Evolutionary conservation across 108 stramenopile genomes (phyloP), one percentile per base, ranked within the genome.

Genomic region (Schizochytrium sp.): DNA sequence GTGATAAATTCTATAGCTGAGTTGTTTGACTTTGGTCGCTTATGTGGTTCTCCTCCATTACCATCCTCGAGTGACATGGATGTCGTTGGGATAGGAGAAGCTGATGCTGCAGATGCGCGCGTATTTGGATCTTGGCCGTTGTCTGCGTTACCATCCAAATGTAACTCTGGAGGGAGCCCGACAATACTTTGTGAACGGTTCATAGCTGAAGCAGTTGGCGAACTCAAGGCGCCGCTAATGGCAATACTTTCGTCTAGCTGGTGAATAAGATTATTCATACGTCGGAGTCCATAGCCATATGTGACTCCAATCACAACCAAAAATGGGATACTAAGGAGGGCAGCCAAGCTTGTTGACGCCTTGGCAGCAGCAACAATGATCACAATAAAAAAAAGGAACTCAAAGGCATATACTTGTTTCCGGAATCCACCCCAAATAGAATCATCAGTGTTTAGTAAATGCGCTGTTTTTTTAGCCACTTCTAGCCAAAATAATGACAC

Each of bases 401-500:
- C 64, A 44, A 69, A 69, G 28, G 44, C 5, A 15, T 69, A 69
- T 7, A 69, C 64, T 10, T 44, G 12, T 7, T 3, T 7, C 64
- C 42, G 42, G 44, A 28, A 69, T 38, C 64, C 64, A 44, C 64
- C 64, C 64, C 64, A 69, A 44, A 69, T 69, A 7, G 64, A 69
- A 15, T 69, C 64, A 7, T 69, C 44, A 44, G 19, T 69, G 64
- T 69, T 28, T 0, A 69, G 64, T 44, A 69, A 44, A 69, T 44
- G 64, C 28, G 64, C 64, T 10, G 64, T 28, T 44, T 69, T 69
- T 12, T 50, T 46, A 1, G 76, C 76, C 50, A 83, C 47, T 40
- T 83, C 76, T 47, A 83, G 47, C 76, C 76, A 83, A 38, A 83
- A n/a, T n/a, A 83, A 38, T 17, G 50, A 49, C 17, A 83, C n/a